Evolutionary conservation across 202 grass and related monocot genomes (phyloP), one percentile per base, ranked within the genome.

Genomic region (Musa balbisiana): DNA sequence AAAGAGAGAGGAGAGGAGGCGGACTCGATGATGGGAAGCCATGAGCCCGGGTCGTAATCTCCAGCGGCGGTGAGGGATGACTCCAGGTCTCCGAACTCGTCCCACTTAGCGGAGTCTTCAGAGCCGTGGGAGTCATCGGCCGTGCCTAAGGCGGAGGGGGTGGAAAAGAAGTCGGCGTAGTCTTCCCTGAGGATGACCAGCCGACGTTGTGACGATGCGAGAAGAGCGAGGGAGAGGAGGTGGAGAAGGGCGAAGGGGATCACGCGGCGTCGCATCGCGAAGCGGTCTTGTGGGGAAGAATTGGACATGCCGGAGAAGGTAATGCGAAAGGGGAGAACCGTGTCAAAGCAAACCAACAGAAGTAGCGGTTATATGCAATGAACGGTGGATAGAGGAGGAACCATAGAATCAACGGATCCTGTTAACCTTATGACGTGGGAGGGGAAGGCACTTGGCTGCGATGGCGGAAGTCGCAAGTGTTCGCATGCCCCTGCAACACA

Each of bases 61-160:
- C 82, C 88, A 53, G 89, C 87, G 53, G 23, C 52, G 8, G 70
- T n/a, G 25, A 54, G 64, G 78, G 86, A 43, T 49, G 89, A 76
- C 43, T 81, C 83, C 29, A 83, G 86, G 64, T 90, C 82, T 2
- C 86, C 71, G 84, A 97, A 93, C 67, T 97, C 91, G 78, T 99
- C 95, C 95, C 95, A 99, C 14, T 92, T 90, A 53, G 82, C 80
- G 55, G 64, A 70, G 10, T 78, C 56, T 9, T 76, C 56, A 12
- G 16, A 17, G 10, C 17, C 58, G 20, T 22, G 17, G 10, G 71
- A 51, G 13, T 25, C 50, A 16, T 51, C 73, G 69, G 53, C 76
- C 6, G 9, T 84, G 58, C 68, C 79, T 17, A 80, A 81, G 59
- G 82, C 81, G 59, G 62, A 51, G 49, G 73, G 43, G 73, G 81